phyloP scores from a whole-genome alignment of 1,139 yeast genomes.

The Lodderomyces pseudojiufengensis region DNA sequence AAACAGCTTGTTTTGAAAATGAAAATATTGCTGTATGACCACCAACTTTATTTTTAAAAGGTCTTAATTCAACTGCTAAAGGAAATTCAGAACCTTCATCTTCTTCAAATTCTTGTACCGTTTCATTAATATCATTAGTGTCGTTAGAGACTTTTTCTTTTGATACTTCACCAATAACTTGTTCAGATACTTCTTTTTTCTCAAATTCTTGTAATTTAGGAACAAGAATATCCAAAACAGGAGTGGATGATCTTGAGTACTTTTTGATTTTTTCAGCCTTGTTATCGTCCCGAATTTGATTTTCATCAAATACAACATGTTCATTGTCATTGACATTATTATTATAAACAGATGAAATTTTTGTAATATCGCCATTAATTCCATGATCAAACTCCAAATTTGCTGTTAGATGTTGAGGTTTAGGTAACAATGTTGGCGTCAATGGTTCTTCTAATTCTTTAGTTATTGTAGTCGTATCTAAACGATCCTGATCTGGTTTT shows the following conservation, averaged over 20 bases:
- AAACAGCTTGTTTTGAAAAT: slow-evolving; percentile 89
- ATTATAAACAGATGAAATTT: slow-evolving; percentile 15
- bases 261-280: slow-evolving; percentile 9
- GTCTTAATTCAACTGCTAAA: slow-evolving; percentile 72
- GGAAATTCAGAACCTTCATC: slow-evolving; percentile 35
- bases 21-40: slow-evolving; percentile 97
- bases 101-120: no score
- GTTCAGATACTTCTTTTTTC: background rate
- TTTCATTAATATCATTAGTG: no score
- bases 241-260: slow-evolving; percentile 12
- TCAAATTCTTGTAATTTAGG: background rate
- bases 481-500: no score
- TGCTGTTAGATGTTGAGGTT: slow-evolving; percentile 33
- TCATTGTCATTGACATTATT: slow-evolving; percentile 4
- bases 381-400: slow-evolving; percentile 36
- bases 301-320: no score
- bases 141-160: background rate
- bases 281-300: slow-evolving; percentile 2
- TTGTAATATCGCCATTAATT: slow-evolving; percentile 28
- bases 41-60: slow-evolving; percentile 77
- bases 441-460: slow-evolving; percentile 8
- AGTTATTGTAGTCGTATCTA: background rate
- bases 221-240: slow-evolving; percentile 5
- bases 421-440: slow-evolving; percentile 7
- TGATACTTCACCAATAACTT: background rate